These are phyloP conservation scores for Aspergillus bombycis DNA, from an alignment of 2,329 filamentous ascomycete genomes.

Conservation along the genomic window DNA sequence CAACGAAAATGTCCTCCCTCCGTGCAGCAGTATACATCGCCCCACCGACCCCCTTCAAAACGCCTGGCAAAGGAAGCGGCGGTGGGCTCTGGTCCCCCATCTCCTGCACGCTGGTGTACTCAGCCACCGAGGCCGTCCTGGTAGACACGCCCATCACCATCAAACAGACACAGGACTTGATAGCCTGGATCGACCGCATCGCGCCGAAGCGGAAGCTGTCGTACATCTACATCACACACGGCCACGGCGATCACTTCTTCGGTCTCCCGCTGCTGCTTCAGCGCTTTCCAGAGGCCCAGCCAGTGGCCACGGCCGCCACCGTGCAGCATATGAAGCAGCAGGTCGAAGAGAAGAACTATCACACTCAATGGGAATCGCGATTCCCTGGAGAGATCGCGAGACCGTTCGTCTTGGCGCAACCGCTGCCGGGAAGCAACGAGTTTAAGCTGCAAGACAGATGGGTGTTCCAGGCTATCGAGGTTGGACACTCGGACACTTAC, in stretches of 20 bases:
- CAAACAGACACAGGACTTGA: constrained; percentile 33
- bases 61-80: constrained; percentile 4
- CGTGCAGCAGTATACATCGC: constrained; percentile 11
- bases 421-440: constrained; percentile 1
- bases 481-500: constrained; percentile 12
- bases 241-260: constrained; percentile 49
- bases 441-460: constrained; percentile 7
- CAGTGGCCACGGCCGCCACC: constrained; percentile 8
- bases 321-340: constrained; percentile 11
- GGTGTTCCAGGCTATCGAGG: constrained; percentile 7
- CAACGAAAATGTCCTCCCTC: constrained; percentile 1
- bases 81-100: constrained; percentile 10
- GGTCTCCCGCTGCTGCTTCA: constrained; percentile 31
- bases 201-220: constrained; percentile 31
- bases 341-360: constrained; percentile 5
- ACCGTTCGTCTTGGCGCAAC: constrained; percentile 1
- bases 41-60: constrained; percentile 7
- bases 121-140: constrained; percentile 38
- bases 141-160: constrained; percentile 40
- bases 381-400: constrained; percentile 10
- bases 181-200: constrained; percentile 41
- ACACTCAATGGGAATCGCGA: constrained; percentile 2
- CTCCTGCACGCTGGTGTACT: constrained; percentile 28
- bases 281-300: constrained; percentile 31
- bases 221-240: constrained; percentile 48